Evolutionary conservation across 2,329 filamentous ascomycete genomes (phyloP).

Genomic region (Fusarium nanum): DNA sequence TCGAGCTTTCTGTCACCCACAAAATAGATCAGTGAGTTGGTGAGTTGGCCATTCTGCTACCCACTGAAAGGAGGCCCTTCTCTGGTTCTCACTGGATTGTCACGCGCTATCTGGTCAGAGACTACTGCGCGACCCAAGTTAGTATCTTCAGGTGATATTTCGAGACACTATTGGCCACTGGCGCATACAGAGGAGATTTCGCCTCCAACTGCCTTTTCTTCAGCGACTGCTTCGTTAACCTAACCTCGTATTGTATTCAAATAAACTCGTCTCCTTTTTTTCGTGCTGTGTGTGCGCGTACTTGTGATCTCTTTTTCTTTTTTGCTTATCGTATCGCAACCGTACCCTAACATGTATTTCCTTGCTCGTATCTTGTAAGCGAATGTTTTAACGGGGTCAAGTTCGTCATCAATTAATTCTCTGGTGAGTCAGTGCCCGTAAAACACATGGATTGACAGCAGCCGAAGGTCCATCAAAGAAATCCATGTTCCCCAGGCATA

Average conservation of each 20-base stretch:
- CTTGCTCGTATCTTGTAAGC: constrained; percentile 21
- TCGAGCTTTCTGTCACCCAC: neutral
- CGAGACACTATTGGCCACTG: constrained; percentile 35
- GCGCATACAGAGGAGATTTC: constrained; percentile 12
- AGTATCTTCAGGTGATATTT: constrained; percentile 33
- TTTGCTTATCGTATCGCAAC: neutral
- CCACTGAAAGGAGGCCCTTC: constrained; percentile 37
- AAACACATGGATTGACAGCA: constrained; percentile 33
- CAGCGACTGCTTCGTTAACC: neutral
- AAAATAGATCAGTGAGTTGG: constrained; percentile 10
- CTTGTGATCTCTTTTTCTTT: neutral
- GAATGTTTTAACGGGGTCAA: constrained; percentile 25
- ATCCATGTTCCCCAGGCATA: constrained; percentile 31
- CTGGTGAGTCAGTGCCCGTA: constrained; percentile 33
- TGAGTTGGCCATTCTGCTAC: constrained; percentile 31
- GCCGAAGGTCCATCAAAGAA: constrained; percentile 30
- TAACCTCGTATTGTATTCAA: constrained; percentile 3
- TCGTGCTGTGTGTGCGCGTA: neutral
- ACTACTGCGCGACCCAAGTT: constrained; percentile 43
- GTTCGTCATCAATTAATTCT: constrained; percentile 35
- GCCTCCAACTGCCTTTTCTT: constrained; percentile 15
- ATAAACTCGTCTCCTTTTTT: constrained; percentile 6
- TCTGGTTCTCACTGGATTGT: constrained; percentile 40
- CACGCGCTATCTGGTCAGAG: constrained; percentile 41
- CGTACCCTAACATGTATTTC: constrained; percentile 19